A percentile compares a stretch with the other conserved stretches of the same genome.
Conservation (phyloP, 768 basidiomycete species). For the Kwoniella bestiolae region DNA sequence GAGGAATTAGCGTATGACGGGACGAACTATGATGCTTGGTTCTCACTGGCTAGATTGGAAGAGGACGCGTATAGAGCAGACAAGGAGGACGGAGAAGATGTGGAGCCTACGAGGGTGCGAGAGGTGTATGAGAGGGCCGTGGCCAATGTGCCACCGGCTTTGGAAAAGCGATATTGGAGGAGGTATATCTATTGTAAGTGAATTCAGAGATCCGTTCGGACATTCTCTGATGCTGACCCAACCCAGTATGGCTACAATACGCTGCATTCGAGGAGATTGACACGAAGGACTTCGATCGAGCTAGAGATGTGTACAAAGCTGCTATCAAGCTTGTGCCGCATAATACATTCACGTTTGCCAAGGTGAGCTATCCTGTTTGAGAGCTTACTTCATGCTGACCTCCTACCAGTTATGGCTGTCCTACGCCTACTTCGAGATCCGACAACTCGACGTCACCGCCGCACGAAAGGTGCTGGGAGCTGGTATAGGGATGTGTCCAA, state of each 20-base stretch:
- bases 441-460: slow-evolving; percentile 76
- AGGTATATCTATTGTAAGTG: slow-evolving; percentile 58
- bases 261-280: slow-evolving; percentile 97
- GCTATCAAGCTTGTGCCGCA: slow-evolving; percentile 88
- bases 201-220: neutral
- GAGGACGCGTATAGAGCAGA: slow-evolving; percentile 81
- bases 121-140: slow-evolving; percentile 97
- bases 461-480: slow-evolving; percentile 88
- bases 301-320: slow-evolving; percentile 90
- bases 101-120: slow-evolving; percentile 68
- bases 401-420: slow-evolving; percentile 73
- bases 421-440: slow-evolving; percentile 89
- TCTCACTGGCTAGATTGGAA: slow-evolving; percentile 91
- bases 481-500: slow-evolving; percentile 93
- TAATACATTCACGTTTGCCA: slow-evolving; percentile 96
- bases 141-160: slow-evolving; percentile 90
- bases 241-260: slow-evolving; percentile 81
- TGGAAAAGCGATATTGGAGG: slow-evolving; percentile 78
- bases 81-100: slow-evolving; percentile 64
- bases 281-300: slow-evolving; percentile 83
- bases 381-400: neutral
- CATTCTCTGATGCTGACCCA: neutral
- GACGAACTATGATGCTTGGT: slow-evolving; percentile 97
- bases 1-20: slow-evolving; percentile 91
- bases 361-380: slow-evolving; percentile 57